Percentiles rank a stretch among this genome's conserved stretches.
phyloP scores from a whole-genome alignment of 495 filamentous ascomycete genomes.

The Hypoxylon perforatum region DNA sequence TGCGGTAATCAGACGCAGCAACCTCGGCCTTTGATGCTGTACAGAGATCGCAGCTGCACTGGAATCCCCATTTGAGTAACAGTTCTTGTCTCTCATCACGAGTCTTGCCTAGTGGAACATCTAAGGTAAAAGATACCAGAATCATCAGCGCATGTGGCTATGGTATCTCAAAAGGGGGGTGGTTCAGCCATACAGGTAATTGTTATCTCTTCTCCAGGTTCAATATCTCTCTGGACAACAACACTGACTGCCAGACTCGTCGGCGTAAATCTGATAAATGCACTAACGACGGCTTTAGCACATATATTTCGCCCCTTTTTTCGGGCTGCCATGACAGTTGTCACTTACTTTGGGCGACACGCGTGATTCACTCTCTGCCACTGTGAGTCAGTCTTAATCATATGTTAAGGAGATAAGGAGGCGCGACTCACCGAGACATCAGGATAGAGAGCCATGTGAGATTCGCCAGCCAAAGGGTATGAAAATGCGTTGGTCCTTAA shows the following conservation, averaged over 20 bases:
- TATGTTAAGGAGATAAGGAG: not conserved
- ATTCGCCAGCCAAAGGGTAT: constrained; percentile 41
- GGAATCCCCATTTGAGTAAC: constrained; percentile 52
- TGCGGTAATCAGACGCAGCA: constrained; percentile 49
- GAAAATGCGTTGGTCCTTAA: constrained; percentile 55
- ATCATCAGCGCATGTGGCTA: not conserved
- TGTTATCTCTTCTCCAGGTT: constrained; percentile 53
- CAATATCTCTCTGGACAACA: constrained; percentile 49
- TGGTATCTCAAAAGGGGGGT: not conserved
- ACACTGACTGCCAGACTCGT: constrained; percentile 47
- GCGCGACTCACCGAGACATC: constrained; percentile 46
- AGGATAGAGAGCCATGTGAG: constrained; percentile 53
- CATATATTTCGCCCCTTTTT: not conserved
- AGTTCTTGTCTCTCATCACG: constrained; percentile 38
- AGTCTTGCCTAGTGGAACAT: constrained; percentile 47
- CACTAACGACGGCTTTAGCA: constrained; percentile 42
- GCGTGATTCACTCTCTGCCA: constrained; percentile 55
- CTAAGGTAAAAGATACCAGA: constrained; percentile 18
- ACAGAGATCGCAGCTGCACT: constrained; percentile 54
- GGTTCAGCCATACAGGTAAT: constrained; percentile 50
- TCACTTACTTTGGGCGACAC: constrained; percentile 53
- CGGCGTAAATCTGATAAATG: constrained; percentile 52
- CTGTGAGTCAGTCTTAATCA: not conserved
- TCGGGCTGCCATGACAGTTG: not conserved
- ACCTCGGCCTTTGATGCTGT: constrained; percentile 39